Percentiles rank a stretch among this genome's conserved stretches.
Evolutionary conservation across 352 stramenopile species (phyloP).

Genomic region (Paralagenidium karlingii): DNA sequence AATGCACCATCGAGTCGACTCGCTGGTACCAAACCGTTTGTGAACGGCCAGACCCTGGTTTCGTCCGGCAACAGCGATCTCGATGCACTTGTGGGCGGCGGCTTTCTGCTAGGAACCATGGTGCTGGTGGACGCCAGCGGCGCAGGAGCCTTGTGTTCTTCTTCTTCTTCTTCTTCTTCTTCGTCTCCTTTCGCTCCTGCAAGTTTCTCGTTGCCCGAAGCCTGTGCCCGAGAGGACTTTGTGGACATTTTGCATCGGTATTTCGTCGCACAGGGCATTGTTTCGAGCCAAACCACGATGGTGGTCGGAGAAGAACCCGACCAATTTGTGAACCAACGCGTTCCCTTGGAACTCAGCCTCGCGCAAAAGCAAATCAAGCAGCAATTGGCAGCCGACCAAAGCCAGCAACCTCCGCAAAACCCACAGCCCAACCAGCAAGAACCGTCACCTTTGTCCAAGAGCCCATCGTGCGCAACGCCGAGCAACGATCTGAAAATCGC

Average conservation of each 20-base stretch:
- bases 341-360: slow-evolving; percentile 52
- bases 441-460: not conserved
- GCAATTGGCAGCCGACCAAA: slow-evolving; percentile 21
- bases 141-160: too few species aligned
- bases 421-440: slow-evolving; percentile 1
- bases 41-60: slow-evolving; percentile 50
- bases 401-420: slow-evolving; percentile 1
- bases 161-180: too few species aligned
- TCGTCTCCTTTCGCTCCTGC: slow-evolving; percentile 3
- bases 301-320: slow-evolving; percentile 22
- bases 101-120: slow-evolving; percentile 32
- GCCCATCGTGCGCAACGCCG: not conserved
- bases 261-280: slow-evolving; percentile 43
- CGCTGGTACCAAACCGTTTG: slow-evolving; percentile 52
- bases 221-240: too few species aligned
- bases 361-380: slow-evolving; percentile 54
- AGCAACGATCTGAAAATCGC: slow-evolving; percentile 35
- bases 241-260: too few species aligned
- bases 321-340: slow-evolving; percentile 18
- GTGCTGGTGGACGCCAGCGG: slow-evolving; percentile 46
- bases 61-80: slow-evolving; percentile 38
- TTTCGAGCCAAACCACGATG: slow-evolving; percentile 20
- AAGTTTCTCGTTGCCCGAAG: too few species aligned
- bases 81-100: slow-evolving; percentile 38
- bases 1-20: too few species aligned